Evolutionary conservation across 1,139 yeast species (phyloP), one percentile per base, ranked within the genome.

Genomic region (Suhomyces panamericanus): DNA sequence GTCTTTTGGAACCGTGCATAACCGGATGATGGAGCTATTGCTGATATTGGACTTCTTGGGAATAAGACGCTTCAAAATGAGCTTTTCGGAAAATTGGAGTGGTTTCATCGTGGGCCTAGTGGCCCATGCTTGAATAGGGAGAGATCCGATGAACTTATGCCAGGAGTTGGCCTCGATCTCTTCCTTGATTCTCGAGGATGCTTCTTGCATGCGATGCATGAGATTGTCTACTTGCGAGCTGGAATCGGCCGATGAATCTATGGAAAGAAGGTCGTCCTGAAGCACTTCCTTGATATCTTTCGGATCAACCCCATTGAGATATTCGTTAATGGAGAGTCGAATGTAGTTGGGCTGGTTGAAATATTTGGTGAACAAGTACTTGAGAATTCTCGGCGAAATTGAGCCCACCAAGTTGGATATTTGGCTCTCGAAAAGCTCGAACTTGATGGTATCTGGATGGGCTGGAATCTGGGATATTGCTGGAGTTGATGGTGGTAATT

Each of bases 121-220:
- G 9, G 95, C 90, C 87, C 91, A 85, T 2, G 89, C 91, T 43
- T 81, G 83, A 0, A 86, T 80, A 49, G 83, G 84, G 24, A 88
- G 56, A 1, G 89, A 75, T 0, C 97, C 97, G 20, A 89, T 70
- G 55, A 73, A 85, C 34, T 65, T 56, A 27, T 52, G 53, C 72
- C 73, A 66, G 32, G 48, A 41, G 24, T 35, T 42, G 16, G 44
- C 42, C 16, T 48, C 52, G 4, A 50, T 39, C 22, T 54, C 61
- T n/a, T 52, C 48, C 20, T 49, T 48, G n/a, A 48, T 41, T 8
- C 49, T 41, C 15, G 52, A 41, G 2, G 57, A 43, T 33, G 53
- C 52, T 5, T 45, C 44, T 6, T 46, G 50, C 49, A 56, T 55
- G 35, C 57, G 49, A 32, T 50, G 49, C 17, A 50, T 48, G 37